phyloP scores from a whole-genome alignment of 192 early-diverging fungal genomes.

The Podila epigama region DNA sequence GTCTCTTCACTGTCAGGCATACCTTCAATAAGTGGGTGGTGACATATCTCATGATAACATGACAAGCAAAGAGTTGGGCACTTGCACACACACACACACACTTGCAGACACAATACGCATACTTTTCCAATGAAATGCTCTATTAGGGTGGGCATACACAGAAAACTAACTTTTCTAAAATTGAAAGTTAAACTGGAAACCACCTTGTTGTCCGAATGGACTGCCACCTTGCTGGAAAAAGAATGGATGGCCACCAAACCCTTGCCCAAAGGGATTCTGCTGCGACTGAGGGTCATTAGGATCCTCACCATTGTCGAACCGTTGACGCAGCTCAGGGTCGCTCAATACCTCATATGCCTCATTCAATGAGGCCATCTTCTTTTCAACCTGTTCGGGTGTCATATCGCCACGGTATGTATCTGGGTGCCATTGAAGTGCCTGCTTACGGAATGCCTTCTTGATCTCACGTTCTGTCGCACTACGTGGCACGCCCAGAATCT shows the following conservation, averaged over 20 bases:
- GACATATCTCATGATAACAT: too few relatives aligned
- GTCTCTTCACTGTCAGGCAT: too few relatives aligned
- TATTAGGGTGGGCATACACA: too few relatives aligned
- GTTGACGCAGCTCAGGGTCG: slow-evolving; percentile 66
- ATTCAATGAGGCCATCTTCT: slow-evolving; percentile 94
- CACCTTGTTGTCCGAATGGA: slow-evolving; percentile 43
- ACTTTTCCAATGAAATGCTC: too few relatives aligned
- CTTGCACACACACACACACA: too few relatives aligned
- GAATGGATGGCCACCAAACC: slow-evolving; percentile 56
- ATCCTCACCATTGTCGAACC: slow-evolving; percentile 81
- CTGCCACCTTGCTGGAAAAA: slow-evolving; percentile 64
- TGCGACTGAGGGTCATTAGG: slow-evolving; percentile 73
- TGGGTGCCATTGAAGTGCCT: slow-evolving; percentile 89
- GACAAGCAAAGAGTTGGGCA: too few relatives aligned
- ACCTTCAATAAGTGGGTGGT: too few relatives aligned
- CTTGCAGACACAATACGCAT: too few relatives aligned
- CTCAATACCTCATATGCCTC: slow-evolving; percentile 89
- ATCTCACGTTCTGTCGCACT: slow-evolving; percentile 81
- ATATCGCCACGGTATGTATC: slow-evolving; percentile 83
- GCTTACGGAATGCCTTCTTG: slow-evolving; percentile 90
- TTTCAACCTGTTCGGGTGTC: slow-evolving; percentile 75
- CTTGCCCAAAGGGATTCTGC: slow-evolving; percentile 61
- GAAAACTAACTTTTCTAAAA: too few relatives aligned
- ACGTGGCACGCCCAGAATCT: slow-evolving; percentile 84
- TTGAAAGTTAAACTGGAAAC: slow-evolving; percentile 54